Evolutionary conservation across 1,139 yeast species (phyloP).

Genomic region (Debaryomyces sp.): DNA sequence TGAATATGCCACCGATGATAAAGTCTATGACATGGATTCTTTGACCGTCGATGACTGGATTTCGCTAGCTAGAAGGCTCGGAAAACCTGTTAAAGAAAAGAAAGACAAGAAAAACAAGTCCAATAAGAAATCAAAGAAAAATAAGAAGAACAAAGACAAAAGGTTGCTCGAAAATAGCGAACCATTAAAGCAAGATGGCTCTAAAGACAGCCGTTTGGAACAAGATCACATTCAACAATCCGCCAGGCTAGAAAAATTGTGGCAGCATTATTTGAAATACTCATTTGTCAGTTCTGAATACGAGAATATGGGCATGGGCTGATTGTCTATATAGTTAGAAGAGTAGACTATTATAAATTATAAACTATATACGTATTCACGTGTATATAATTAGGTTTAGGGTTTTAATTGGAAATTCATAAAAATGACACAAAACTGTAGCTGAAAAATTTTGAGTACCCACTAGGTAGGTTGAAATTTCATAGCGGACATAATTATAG

Average conservation of each 20-base stretch:
- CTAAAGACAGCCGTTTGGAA: not conserved
- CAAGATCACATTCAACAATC: conserved; percentile 10
- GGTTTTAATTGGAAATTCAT: conserved; percentile 7
- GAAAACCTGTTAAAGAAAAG: conserved; percentile 34
- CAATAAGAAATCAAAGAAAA: conserved; percentile 14
- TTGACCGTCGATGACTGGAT: conserved; percentile 66
- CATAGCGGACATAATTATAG: not conserved
- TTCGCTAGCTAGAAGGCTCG: conserved; percentile 55
- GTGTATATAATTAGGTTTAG: conserved; percentile 13
- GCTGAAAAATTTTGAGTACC: conserved; percentile 1
- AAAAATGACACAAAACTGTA: conserved; percentile 5
- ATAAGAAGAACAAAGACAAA: conserved; percentile 15
- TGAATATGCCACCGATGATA: conserved; percentile 70
- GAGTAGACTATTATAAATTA: not conserved
- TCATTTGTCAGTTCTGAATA: conserved; percentile 70
- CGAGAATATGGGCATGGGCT: conserved; percentile 48
- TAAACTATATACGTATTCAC: conserved; percentile 8
- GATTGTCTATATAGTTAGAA: conserved; percentile 1
- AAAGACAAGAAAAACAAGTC: conserved; percentile 10
- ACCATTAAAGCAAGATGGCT: not conserved
- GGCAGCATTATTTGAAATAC: conserved; percentile 49
- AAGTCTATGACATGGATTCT: conserved; percentile 54
- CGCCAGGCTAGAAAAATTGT: conserved; percentile 30
- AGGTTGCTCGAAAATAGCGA: conserved; percentile 14
- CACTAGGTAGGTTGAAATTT: conserved; percentile 3